A percentile compares a stretch with the other conserved stretches of the same genome.
These are phyloP conservation scores for Russula sp. DNA, from an alignment of 768 basidiomycete genomes.

Conservation along the genomic window DNA sequence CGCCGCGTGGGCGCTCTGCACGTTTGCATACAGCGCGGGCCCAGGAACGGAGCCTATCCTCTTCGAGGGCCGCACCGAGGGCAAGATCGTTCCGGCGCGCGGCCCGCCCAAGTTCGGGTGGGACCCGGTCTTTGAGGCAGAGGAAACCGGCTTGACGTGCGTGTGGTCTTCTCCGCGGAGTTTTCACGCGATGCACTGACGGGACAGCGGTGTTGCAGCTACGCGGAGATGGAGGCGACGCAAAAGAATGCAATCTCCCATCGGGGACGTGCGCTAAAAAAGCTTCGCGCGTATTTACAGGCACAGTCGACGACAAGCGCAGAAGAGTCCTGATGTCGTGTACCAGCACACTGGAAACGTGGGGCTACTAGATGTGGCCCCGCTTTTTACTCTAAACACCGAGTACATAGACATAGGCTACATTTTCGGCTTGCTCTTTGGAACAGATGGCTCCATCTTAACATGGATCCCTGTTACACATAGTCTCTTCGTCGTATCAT, in stretches of 20 bases:
- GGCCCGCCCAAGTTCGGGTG: slow-evolving; percentile 82
- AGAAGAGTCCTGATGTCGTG: not conserved
- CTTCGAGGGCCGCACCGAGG: slow-evolving; percentile 85
- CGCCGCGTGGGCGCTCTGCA: slow-evolving; percentile 86
- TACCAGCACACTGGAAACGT: not conserved
- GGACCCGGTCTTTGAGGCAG: slow-evolving; percentile 83
- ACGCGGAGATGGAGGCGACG: slow-evolving; percentile 59
- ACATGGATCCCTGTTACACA: slow-evolving; percentile 23
- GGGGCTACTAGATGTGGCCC: not conserved
- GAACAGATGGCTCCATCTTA: slow-evolving; percentile 25
- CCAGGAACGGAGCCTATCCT: slow-evolving; percentile 73
- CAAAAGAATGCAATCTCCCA: slow-evolving; percentile 65
- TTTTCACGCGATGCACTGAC: not conserved
- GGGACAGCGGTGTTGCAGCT: slow-evolving; percentile 34
- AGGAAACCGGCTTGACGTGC: slow-evolving; percentile 72
- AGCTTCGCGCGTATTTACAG: slow-evolving; percentile 42
- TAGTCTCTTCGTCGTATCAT: slow-evolving; percentile 20
- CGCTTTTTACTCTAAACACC: not conserved
- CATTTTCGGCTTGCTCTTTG: slow-evolving; percentile 15
- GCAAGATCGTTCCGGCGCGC: slow-evolving; percentile 80
- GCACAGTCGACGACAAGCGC: slow-evolving; percentile 17
- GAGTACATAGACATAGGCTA: not conserved
- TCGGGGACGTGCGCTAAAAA: slow-evolving; percentile 56
- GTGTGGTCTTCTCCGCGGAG: slow-evolving; percentile 20
- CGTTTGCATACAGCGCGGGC: slow-evolving; percentile 89